Evolutionary conservation across 352 stramenopile genomes (phyloP).

Genomic region (Plasmopara muralis): DNA sequence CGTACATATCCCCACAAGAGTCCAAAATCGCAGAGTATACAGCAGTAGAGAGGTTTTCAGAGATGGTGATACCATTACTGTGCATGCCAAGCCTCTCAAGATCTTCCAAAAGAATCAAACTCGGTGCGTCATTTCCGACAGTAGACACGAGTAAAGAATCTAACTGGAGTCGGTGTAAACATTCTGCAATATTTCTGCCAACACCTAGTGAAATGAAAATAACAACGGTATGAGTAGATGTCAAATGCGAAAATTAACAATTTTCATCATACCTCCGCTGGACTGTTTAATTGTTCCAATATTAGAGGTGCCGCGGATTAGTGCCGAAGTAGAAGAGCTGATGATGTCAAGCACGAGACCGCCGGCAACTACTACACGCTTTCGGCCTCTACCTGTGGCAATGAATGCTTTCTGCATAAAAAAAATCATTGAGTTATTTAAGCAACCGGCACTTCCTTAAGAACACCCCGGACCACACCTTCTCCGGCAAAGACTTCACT

Average conservation of each 20-base stretch:
- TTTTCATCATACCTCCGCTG: slow-evolving; percentile 44
- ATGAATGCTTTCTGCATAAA: slow-evolving; percentile 4
- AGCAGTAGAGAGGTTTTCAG: slow-evolving; percentile 52
- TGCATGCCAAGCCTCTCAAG: slow-evolving; percentile 53
- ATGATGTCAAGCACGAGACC: slow-evolving; percentile 86
- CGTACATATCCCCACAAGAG: slow-evolving; percentile 69
- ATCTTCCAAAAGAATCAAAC: slow-evolving; percentile 67
- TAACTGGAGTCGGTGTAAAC: slow-evolving; percentile 58
- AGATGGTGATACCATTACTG: slow-evolving; percentile 47
- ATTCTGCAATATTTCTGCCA: slow-evolving; percentile 90
- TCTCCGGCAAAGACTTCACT: slow-evolving; percentile 42
- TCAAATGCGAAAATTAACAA: neutral
- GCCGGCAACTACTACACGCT: slow-evolving; percentile 77
- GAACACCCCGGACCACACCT: slow-evolving; percentile 22
- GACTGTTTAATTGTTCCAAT: slow-evolving; percentile 79
- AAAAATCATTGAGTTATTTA: neutral
- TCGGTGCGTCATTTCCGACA: slow-evolving; percentile 68
- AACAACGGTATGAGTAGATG: no score
- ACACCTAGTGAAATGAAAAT: slow-evolving; percentile 48
- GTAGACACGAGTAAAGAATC: slow-evolving; percentile 74
- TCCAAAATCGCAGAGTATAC: slow-evolving; percentile 83
- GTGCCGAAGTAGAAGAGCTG: slow-evolving; percentile 52
- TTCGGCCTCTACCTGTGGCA: slow-evolving; percentile 2
- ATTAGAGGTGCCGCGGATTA: slow-evolving; percentile 82
- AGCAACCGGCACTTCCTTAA: neutral